phyloP scores from a whole-genome alignment of 106 monocot genomes.

The Chionographis japonica region DNA sequence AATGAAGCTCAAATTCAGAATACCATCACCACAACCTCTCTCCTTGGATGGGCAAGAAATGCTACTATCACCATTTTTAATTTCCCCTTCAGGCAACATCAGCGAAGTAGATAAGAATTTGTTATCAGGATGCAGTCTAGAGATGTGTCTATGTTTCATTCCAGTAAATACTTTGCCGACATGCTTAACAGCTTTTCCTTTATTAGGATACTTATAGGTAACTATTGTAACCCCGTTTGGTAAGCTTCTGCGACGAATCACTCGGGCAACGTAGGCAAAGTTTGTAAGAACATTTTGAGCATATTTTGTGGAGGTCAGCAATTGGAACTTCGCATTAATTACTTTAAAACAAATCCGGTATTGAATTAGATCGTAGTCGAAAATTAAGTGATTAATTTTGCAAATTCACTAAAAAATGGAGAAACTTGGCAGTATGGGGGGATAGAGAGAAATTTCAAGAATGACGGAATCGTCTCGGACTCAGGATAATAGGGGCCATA shows the following conservation, averaged over 20 bases:
- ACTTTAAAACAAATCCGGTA: slow-evolving; percentile 23
- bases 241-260: slow-evolving; percentile 19
- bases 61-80: slow-evolving; percentile 15
- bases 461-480: too few relatives aligned
- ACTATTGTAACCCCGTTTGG: not conserved
- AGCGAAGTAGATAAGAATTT: slow-evolving; percentile 12
- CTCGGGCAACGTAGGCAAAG: slow-evolving; percentile 47
- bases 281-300: slow-evolving; percentile 48
- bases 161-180: slow-evolving; percentile 9
- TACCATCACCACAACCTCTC: slow-evolving; percentile 33
- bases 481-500: too few relatives aligned
- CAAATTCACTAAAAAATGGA: not conserved
- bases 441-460: not conserved
- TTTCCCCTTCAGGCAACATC: slow-evolving; percentile 7
- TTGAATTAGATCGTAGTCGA: slow-evolving; percentile 6
- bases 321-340: slow-evolving; percentile 34
- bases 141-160: slow-evolving; percentile 2
- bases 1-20: slow-evolving; percentile 22
- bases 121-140: not conserved
- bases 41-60: slow-evolving; percentile 32
- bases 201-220: not conserved
- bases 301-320: slow-evolving; percentile 39
- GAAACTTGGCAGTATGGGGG: not conserved
- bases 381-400: not conserved
- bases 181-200: slow-evolving; percentile 7